Percentiles rank a stretch among this genome's conserved stretches.
Evolutionary conservation across 2,329 filamentous ascomycete species (phyloP).

Genomic region (Orbilia quercus): DNA sequence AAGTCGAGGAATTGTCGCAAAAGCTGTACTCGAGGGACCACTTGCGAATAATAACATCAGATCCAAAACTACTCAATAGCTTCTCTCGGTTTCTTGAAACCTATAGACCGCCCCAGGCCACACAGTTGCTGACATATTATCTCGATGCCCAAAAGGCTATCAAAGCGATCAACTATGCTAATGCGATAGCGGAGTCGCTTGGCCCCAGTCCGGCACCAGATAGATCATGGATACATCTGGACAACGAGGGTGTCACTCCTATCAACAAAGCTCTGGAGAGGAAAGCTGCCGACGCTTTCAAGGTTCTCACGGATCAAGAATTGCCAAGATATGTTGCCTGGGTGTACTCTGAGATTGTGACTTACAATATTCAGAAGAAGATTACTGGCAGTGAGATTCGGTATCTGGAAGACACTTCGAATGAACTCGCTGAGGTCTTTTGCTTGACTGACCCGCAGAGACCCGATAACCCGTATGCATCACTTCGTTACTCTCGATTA

Average conservation of each 20-base stretch:
- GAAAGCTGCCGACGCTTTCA: slow-evolving; percentile 74
- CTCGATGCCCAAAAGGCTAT: slow-evolving; percentile 77
- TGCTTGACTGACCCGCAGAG: slow-evolving; percentile 79
- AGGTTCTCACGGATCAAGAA: slow-evolving; percentile 74
- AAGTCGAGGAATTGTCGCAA: slow-evolving; percentile 73
- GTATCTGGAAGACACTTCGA: slow-evolving; percentile 70
- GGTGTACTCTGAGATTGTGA: slow-evolving; percentile 76
- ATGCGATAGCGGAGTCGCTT: slow-evolving; percentile 72
- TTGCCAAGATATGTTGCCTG: slow-evolving; percentile 78
- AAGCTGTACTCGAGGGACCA: slow-evolving; percentile 75
- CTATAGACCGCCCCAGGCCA: slow-evolving; percentile 70
- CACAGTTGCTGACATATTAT: slow-evolving; percentile 77
- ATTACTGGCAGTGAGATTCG: slow-evolving; percentile 75
- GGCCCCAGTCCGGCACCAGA: slow-evolving; percentile 65
- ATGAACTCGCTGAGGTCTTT: slow-evolving; percentile 80
- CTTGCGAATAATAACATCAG: slow-evolving; percentile 73
- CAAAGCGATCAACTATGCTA: slow-evolving; percentile 76
- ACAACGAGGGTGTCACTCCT: slow-evolving; percentile 67
- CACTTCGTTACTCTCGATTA: not conserved
- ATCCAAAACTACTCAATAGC: slow-evolving; percentile 71
- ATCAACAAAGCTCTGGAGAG: slow-evolving; percentile 71
- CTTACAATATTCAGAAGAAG: slow-evolving; percentile 70
- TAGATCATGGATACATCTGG: slow-evolving; percentile 68
- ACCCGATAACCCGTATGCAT: slow-evolving; percentile 70
- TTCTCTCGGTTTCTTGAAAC: slow-evolving; percentile 76